Base-by-base conservation (phyloP, 768 basidiomycete species). In the Lentinula guzmanii region DNA sequence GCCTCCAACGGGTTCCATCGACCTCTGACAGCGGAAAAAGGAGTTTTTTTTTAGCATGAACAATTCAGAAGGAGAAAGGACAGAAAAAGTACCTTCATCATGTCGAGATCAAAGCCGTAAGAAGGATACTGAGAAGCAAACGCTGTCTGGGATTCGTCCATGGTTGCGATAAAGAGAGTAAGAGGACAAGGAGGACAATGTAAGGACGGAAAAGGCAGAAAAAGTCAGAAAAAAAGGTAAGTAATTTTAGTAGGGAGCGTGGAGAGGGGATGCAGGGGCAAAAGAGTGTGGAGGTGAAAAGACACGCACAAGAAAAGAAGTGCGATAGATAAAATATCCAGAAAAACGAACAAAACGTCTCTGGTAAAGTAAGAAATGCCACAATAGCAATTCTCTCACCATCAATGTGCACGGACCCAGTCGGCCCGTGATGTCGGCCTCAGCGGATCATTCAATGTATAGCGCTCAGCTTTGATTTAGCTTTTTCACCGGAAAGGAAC, bases 51-150 rank as follows among this genome's bases (percentile, higher is more conserved):
- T 2, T 28, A 33, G 55, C 50, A 41, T 46, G 53, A 45, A 52
- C 39, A 53, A 58, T 45, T 58, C 21, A 43, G 58, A 33, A 43
- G 31, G n/a, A 2, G 39, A 62, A 33, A 52, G 18, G 57, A 33
- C 48, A 46, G 24, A 16, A 16, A 24, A 60, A 18, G 52, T 52
- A 88, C 91, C 89, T 93, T 93, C 90, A 91, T 92, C 90, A 93
- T 92, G 75, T 93, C 90, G 83, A 92, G 78, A 71, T 92, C 90
- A 77, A 92, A 89, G 62, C 74, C 77, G 82, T 89, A 91, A 64
- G 81, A 72, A 64, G 82, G 80, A 72, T 91, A 91, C 69, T 86
- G 87, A 52, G 77, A 74, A 64, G 84, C 83, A 72, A 89, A 90
- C 54, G 81, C 81, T 72, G 87, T 78, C 75, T 90, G 87, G 59